A percentile compares a stretch with the other conserved stretches of the same genome.
Evolutionary conservation across 495 filamentous ascomycete genomes (phyloP).

Genomic region (Staphylotrichum tortipilum): DNA sequence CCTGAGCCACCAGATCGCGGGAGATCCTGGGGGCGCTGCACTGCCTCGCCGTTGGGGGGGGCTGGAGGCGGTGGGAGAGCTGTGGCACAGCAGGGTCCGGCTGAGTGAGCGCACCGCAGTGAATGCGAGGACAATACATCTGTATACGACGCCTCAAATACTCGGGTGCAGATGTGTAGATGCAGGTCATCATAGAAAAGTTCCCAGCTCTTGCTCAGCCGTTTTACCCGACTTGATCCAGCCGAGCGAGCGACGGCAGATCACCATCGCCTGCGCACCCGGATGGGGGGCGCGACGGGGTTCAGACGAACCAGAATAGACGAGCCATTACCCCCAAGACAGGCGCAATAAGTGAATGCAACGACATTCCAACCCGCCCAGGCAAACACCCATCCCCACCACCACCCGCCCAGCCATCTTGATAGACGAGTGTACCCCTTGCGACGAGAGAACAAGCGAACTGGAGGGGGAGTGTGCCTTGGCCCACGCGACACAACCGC

Average conservation of each 20-base stretch:
- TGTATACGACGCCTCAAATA: no score
- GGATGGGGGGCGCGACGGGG: no score
- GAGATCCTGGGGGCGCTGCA: no score
- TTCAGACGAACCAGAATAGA: no score
- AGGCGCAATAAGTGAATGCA: background rate
- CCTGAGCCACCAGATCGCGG: background rate
- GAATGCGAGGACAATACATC: no score
- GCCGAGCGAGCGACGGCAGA: background rate
- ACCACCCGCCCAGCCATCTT: background rate
- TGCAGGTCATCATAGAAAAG: no score
- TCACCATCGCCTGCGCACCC: background rate
- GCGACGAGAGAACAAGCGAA: background rate
- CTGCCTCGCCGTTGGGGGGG: no score
- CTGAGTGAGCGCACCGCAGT: no score
- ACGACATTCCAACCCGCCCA: background rate
- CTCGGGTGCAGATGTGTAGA: background rate
- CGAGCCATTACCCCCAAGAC: no score
- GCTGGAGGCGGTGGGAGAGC: no score
- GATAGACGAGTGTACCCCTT: background rate
- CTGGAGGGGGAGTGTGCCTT: slow-evolving; percentile 1
- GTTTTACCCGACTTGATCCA: background rate
- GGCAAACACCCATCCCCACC: background rate
- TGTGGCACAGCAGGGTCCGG: background rate
- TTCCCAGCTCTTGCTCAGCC: no score
- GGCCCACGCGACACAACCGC: background rate